Percentiles rank a stretch among this genome's conserved stretches.
Evolutionary conservation across 306 rosid species (phyloP).

Genomic region (Cicer pinnatifidum): DNA sequence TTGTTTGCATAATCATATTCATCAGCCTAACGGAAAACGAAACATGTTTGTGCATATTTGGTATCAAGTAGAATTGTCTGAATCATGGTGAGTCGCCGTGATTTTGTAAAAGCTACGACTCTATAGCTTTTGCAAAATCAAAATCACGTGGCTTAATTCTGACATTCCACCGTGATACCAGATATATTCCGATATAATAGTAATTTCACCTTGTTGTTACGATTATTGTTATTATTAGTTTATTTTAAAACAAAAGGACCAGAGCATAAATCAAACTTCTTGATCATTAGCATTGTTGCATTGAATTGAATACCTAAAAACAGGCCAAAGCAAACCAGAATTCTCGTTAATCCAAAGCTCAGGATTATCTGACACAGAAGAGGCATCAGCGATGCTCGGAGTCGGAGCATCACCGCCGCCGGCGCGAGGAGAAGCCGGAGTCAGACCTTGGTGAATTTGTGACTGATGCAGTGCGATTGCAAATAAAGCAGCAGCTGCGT

Average conservation of each 20-base stretch:
- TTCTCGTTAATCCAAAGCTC: conserved; percentile 56
- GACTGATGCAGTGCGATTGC: conserved; percentile 61
- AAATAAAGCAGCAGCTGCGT: conserved; percentile 60
- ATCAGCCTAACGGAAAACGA: too few relatives aligned
- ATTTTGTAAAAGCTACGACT: too few relatives aligned
- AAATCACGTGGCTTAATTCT: too few relatives aligned
- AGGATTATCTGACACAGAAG: conserved; percentile 47
- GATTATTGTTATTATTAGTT: not conserved
- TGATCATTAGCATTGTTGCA: not conserved
- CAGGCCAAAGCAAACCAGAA: conserved; percentile 56
- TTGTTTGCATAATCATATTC: too few relatives aligned
- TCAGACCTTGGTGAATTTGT: conserved; percentile 51
- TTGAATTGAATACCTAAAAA: conserved; percentile 53
- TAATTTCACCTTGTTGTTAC: not conserved
- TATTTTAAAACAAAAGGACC: not conserved
- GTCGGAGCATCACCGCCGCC: conserved; percentile 4
- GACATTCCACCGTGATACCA: too few relatives aligned
- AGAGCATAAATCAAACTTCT: conserved; percentile 16
- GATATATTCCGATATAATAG: not conserved
- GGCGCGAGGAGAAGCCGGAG: conserved; percentile 8
- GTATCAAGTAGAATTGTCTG: too few relatives aligned
- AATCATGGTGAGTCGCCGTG: too few relatives aligned
- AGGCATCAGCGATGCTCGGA: not conserved
- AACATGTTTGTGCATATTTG: too few relatives aligned
- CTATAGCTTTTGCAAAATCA: too few relatives aligned